Base-by-base conservation (phyloP, 164 flowering plant species). In the Vitis labrusca region DNA sequence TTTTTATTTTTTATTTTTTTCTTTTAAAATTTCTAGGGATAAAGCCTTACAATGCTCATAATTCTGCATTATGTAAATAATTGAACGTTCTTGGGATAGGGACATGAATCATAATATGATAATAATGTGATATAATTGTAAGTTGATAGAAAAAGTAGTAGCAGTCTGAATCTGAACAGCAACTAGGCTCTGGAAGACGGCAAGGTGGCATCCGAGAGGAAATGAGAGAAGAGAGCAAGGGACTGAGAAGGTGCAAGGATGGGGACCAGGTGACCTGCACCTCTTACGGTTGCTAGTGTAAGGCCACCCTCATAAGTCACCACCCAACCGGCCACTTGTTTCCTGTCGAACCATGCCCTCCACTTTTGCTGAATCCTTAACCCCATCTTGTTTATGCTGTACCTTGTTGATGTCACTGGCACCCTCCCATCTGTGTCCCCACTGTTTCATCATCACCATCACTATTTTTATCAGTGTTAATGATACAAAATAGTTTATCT, bases 211-310 rank as follows among this genome's bases (percentile, higher is more conserved):
- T 62, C 65, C 8, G 77, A 61, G 47, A 86, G 84, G 70, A 86
- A 86, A 67, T 81, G 83, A 5, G 80, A 32, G 77, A 86, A 61
- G 63, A 86, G 82, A 19, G 82, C 69, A 67, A 84, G 86, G 10
- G 89, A 72, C 66, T 77, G 83, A 1, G 50, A 54, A 2, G 87
- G 86, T 0, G 79, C 80, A 57, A 81, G 78, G 49, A 70, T 50
- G 3, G 88, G 89, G 59, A 84, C 89, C 63, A 79, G 80, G 67
- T 85, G 89, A 60, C 87, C 89, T 0, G 89, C 89, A 5, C 86
- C 89, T n/a, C 86, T 80, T 19, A 86, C 77, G 0, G 89, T 86
- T 6, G 78, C 89, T 0, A 86, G 68, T 0, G 77, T 78, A 15
- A 86, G 77, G 9, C 82, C 84, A 12, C 83, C 82, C 19, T 79